Evolutionary conservation across 768 basidiomycete species (phyloP).

Genomic region (Agrocybe pediades): DNA sequence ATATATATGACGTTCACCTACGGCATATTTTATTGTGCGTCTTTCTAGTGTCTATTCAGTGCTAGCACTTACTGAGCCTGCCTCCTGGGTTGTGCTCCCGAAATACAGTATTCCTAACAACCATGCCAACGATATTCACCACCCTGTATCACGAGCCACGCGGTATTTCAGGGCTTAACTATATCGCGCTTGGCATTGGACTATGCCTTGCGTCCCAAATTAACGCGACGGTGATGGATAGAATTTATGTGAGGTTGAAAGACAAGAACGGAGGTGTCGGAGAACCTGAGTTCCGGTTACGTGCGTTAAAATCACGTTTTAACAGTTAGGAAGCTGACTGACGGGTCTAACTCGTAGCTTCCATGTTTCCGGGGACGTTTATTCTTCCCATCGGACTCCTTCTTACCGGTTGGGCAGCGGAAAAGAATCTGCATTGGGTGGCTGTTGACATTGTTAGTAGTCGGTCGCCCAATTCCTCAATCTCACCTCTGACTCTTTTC

Average conservation of each 20-base stretch:
- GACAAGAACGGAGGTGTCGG: slow-evolving; percentile 46
- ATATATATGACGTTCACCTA: slow-evolving; percentile 73
- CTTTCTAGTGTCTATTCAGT: background rate
- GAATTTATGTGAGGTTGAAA: slow-evolving; percentile 50
- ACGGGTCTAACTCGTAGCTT: slow-evolving; percentile 37
- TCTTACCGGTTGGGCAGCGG: slow-evolving; percentile 70
- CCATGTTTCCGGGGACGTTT: slow-evolving; percentile 61
- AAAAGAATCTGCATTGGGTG: slow-evolving; percentile 65
- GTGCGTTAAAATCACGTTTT: slow-evolving; percentile 29
- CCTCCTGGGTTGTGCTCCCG: too few relatives aligned
- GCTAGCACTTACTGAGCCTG: background rate
- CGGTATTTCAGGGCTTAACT: slow-evolving; percentile 69
- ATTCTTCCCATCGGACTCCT: slow-evolving; percentile 68
- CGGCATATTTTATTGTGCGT: slow-evolving; percentile 54
- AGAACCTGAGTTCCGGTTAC: slow-evolving; percentile 52
- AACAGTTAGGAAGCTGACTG: background rate
- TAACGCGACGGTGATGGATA: slow-evolving; percentile 60
- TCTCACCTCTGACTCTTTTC: background rate
- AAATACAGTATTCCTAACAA: slow-evolving; percentile 62
- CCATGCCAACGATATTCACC: slow-evolving; percentile 60
- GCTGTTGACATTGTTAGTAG: too few relatives aligned
- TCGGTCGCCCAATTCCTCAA: background rate
- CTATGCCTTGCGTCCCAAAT: slow-evolving; percentile 51
- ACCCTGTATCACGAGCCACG: slow-evolving; percentile 51
- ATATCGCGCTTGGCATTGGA: slow-evolving; percentile 71